Conservation (phyloP, 1,284 basidiomycete genomes). For the Rhodotorula mucilaginosa region DNA sequence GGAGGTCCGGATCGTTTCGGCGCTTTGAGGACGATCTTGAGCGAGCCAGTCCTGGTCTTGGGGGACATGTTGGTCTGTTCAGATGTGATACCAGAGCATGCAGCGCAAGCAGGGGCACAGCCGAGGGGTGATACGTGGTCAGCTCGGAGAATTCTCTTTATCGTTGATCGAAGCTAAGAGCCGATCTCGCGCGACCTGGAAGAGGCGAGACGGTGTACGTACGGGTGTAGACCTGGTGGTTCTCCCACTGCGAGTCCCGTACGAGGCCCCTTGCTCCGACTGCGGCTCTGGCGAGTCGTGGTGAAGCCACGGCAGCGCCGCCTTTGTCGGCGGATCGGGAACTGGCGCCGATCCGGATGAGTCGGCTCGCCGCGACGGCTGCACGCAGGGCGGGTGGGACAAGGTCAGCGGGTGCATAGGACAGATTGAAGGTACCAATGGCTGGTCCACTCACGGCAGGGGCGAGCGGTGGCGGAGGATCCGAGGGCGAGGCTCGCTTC, state of each 20-base stretch:
- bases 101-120: not conserved
- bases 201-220: too few species aligned
- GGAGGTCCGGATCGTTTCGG: not conserved
- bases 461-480: not conserved
- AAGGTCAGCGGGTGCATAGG: not conserved
- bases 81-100: too few species aligned
- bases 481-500: conserved; percentile 3
- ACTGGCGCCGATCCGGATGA: conserved; percentile 1
- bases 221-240: too few species aligned
- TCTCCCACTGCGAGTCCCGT: conserved; percentile 4
- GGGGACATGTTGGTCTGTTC: not conserved
- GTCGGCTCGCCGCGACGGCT: conserved; percentile 1
- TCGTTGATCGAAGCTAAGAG: not conserved
- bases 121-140: not conserved
- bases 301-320: conserved; percentile 1
- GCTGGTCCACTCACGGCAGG: not conserved
- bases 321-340: conserved; percentile 1
- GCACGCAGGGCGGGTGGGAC: not conserved
- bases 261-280: not conserved
- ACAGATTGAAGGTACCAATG: too few species aligned
- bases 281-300: conserved; percentile 6
- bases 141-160: not conserved
- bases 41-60: not conserved
- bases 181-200: too few species aligned
- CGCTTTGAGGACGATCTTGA: conserved; percentile 8